Base-by-base conservation (phyloP, 192 early-diverging fungal genomes). In the Dissophora ornata region DNA sequence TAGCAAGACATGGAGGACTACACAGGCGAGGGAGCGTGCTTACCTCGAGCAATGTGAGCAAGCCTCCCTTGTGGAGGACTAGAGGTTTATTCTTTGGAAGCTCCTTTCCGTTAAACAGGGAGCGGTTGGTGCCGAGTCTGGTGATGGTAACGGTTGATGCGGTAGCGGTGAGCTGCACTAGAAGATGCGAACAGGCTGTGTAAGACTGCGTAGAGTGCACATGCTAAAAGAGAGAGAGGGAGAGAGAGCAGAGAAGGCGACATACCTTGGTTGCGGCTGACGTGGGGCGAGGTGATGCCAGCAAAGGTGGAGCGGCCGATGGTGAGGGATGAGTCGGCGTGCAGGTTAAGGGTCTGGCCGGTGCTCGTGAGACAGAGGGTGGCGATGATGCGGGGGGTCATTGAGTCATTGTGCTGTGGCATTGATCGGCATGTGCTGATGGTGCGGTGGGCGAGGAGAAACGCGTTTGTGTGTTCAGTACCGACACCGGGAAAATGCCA, bases 11-110 rank as follows among this genome's bases (percentile, higher is more conserved):
- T n/a, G n/a, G n/a, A n/a, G n/a, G n/a, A n/a, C n/a, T n/a, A n/a
- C n/a, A n/a, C n/a, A n/a, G n/a, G n/a, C n/a, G n/a, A n/a, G n/a
- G n/a, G n/a, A n/a, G n/a, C n/a, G n/a, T n/a, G 15, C 15, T 60
- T 56, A 67, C 73, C 73, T 77, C 73, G 9, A 77, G 44, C 22
- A 77, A 45, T 7, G 73, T 67, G 30, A 77, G 58, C 10, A 28
- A 12, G n/a, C 47, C 58, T 6, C 33, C 34, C 5, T 56, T 24
- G n/a, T 36, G 25, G n/a, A 77, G 12, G 9, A 10, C 10, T 5
- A 59, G 22, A 3, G 59, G 64, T 0, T 24, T 29, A 9, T 67
- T 62, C 40, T 77, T 77, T 3, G 51, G 28, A 7, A 77, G 64
- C 2, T 32, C 48, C 19, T 42, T 48, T 0, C 64, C 65, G 24